phyloP scores from a whole-genome alignment of 2,329 filamentous ascomycete genomes.

The Scedosporium apiospermum region DNA sequence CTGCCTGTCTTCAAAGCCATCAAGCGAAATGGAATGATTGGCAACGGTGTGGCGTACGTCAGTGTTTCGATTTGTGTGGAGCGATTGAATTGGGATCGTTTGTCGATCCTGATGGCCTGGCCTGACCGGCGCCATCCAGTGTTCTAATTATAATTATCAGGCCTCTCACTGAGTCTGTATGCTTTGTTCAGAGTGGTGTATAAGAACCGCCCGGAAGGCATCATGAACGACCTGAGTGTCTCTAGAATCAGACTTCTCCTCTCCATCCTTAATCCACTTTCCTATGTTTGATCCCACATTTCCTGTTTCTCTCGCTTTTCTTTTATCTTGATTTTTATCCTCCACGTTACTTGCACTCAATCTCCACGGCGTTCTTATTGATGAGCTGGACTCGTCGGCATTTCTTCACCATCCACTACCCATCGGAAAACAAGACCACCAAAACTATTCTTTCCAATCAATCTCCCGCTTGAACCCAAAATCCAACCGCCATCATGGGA shows the following conservation, averaged over 20 bases:
- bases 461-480: not conserved
- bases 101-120: not conserved
- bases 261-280: not conserved
- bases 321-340: conserved; percentile 14
- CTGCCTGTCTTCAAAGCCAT: not conserved
- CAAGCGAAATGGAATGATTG: not conserved
- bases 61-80: not conserved
- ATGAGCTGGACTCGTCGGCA: conserved; percentile 4
- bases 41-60: not conserved
- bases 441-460: not conserved
- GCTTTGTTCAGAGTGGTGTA: too few relatives aligned
- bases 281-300: not conserved
- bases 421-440: not conserved
- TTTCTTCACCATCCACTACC: not conserved
- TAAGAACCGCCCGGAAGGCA: too few relatives aligned
- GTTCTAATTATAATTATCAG: too few relatives aligned
- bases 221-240: too few relatives aligned
- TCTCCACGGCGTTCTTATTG: not conserved
- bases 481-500: conserved; percentile 15
- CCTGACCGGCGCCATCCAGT: too few relatives aligned
- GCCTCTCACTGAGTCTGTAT: too few relatives aligned
- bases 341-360: not conserved
- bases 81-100: not conserved
- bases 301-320: not conserved
- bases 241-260: not conserved